Evolutionary conservation across 2,329 filamentous ascomycete species (phyloP), one percentile per base, ranked within the genome.

Genomic region (Colletotrichum eremochloae): DNA sequence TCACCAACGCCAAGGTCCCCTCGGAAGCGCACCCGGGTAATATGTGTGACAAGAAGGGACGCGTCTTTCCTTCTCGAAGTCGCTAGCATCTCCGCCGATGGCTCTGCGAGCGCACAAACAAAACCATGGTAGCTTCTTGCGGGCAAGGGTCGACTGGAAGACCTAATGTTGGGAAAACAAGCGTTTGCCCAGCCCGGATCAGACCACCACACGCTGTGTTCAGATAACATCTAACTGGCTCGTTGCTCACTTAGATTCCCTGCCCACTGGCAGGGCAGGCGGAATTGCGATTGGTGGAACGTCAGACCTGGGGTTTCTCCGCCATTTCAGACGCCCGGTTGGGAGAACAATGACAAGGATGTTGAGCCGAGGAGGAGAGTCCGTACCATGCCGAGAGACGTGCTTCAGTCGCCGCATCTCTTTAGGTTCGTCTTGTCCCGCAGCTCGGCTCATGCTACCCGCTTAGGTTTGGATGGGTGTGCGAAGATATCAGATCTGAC

Each of bases 161-260:
- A 7, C 3, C 4, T 20, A 20, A 56, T 11, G 53, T 56, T 36
- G 2, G 9, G 20, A 71, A 69, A 72, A 72, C 42, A 72, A 72
- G 70, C 70, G 62, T 72, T 72, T 72, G 67, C 70, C 70, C 55
- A 71, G 70, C 66, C 67, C 70, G 66, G 52, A n/a, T 57, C 67
- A 61, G 61, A 52, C 65, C 58, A 64, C 64, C 64, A 70, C 63
- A 42, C 64, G 64, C 24, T 24, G 24, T 24, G 24, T 24, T 24
- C 24, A 24, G 24, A 24, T 24, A 24, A 24, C 24, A 24, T 24
- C 24, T 24, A 24, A 24, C 24, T 24, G 24, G 24, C 24, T 24
- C 24, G 24, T 24, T 24, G 24, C 24, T 24, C 46, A 24, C 50
- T 9, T 52, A 8, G 52, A 36, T 38, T 20, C 31, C 31, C 20